Evolutionary conservation across 495 filamentous ascomycete genomes (phyloP), one percentile per base, ranked within the genome.

Genomic region (Penicillium paxilli): DNA sequence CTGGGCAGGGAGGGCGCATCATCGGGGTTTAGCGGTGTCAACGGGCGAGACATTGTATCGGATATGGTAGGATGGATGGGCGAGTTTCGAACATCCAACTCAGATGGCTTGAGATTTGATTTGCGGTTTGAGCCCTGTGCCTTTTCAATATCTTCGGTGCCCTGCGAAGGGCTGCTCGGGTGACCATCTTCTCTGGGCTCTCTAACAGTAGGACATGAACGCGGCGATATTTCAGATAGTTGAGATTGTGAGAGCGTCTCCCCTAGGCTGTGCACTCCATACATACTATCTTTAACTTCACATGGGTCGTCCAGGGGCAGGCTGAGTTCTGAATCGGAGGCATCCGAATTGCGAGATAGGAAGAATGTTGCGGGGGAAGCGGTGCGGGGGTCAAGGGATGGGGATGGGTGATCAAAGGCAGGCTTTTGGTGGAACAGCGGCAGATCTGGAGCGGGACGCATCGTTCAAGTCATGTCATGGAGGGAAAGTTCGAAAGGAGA

Each of bases 201-300:
- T 14, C 47, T 42, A 23, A 22, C 40, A 20, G 19, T 12, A 21
- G 19, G 19, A 21, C 12, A 23, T 42, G n/a, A 48, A 23, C 47
- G 45, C 22, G 50, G 46, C 6, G 47, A 54, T 23, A 55, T 58
- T 16, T 37, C 52, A n/a, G 51, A 25, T 20, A 66, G 16, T 14
- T 47, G 53, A 8, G 63, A 54, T 4, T 55, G 59, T 22, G 71
- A 70, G 23, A 83, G 70, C 10, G 80, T 81, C 21, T 83, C 84
- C 44, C 80, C 77, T 12, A 89, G 68, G 54, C 84, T 88, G 58
- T 85, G 78, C 7, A 90, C 83, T 5, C 87, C 86, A 59, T 80
- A 87, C 48, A 73, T 78, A 57, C 74, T 83, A 50, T 78, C 69
- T 52, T 64, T 65, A 20, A 44, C 46, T 24, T 52, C 54, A 7